Evolutionary conservation across 1,284 basidiomycete genomes (phyloP).

Genomic region (Pascua sp.): DNA sequence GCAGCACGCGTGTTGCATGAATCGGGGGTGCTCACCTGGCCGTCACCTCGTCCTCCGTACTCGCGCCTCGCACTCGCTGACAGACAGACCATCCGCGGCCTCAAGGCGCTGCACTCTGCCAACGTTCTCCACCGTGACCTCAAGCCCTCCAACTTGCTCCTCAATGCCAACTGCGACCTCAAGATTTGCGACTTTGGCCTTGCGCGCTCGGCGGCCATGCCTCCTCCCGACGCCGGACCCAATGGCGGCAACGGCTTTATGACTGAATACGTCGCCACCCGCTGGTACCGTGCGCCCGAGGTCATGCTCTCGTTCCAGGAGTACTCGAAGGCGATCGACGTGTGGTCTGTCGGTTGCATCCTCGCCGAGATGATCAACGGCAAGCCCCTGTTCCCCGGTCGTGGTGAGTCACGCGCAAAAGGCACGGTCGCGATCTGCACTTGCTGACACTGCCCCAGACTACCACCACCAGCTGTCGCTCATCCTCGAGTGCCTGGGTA

Average conservation of each 20-base stretch:
- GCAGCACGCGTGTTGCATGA: background rate
- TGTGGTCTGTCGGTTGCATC: slow-evolving; percentile 92
- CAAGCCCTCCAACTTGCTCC: slow-evolving; percentile 84
- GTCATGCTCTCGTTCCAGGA: slow-evolving; percentile 95
- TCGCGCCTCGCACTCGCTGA: too few relatives aligned
- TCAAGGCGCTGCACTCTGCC: slow-evolving; percentile 89
- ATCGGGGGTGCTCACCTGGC: too few relatives aligned
- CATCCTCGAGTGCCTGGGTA: slow-evolving; percentile 60
- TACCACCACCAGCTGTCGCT: slow-evolving; percentile 54
- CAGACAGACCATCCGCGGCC: slow-evolving; percentile 70
- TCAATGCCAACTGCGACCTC: slow-evolving; percentile 93
- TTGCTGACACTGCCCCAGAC: slow-evolving; percentile 16
- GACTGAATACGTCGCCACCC: slow-evolving; percentile 90
- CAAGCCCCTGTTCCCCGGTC: slow-evolving; percentile 83
- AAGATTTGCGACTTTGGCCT: slow-evolving; percentile 95
- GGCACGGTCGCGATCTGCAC: too few relatives aligned
- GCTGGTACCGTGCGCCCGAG: slow-evolving; percentile 92
- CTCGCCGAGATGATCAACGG: slow-evolving; percentile 87
- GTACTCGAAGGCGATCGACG: slow-evolving; percentile 86
- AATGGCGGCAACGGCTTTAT: slow-evolving; percentile 84
- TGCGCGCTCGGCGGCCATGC: slow-evolving; percentile 70
- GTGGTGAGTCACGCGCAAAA: slow-evolving; percentile 27
- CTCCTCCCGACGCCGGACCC: slow-evolving; percentile 68
- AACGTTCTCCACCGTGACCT: slow-evolving; percentile 90
- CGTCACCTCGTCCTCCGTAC: too few relatives aligned